These are phyloP conservation scores for Aspergillus sp. DNA, from an alignment of 2,329 filamentous ascomycete species.

Conservation along the genomic window DNA sequence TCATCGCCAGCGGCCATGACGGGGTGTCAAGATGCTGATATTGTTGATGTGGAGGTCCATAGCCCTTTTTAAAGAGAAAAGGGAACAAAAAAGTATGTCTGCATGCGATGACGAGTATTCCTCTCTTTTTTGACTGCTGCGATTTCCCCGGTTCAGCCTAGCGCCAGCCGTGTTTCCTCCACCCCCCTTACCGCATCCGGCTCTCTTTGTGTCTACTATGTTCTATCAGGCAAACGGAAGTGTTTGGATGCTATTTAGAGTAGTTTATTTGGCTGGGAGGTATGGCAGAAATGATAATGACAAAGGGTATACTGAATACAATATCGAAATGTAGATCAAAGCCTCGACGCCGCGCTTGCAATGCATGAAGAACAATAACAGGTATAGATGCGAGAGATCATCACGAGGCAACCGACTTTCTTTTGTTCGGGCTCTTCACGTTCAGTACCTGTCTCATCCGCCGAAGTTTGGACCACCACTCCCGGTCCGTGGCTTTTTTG, in stretches of 20 bases:
- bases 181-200: constrained; percentile 13
- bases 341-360: constrained; percentile 1
- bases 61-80: no score
- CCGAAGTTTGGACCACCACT: constrained; percentile 66
- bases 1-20: no score
- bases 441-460: constrained; percentile 69
- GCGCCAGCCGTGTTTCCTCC: constrained; percentile 9
- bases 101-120: no score
- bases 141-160: constrained; percentile 11
- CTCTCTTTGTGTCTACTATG: not conserved
- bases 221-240: no score
- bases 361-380: not conserved
- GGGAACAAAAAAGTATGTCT: no score
- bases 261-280: no score
- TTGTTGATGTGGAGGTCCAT: not conserved
- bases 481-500: constrained; percentile 61
- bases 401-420: constrained; percentile 21
- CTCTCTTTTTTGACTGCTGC: no score
- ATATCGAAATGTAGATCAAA: not conserved
- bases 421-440: constrained; percentile 54
- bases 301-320: not conserved
- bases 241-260: no score
- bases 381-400: not conserved
- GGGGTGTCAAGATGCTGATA: not conserved
- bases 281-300: not conserved